Conservation (phyloP, 2,329 filamentous ascomycete genomes). For the Pezicula radicicola region DNA sequence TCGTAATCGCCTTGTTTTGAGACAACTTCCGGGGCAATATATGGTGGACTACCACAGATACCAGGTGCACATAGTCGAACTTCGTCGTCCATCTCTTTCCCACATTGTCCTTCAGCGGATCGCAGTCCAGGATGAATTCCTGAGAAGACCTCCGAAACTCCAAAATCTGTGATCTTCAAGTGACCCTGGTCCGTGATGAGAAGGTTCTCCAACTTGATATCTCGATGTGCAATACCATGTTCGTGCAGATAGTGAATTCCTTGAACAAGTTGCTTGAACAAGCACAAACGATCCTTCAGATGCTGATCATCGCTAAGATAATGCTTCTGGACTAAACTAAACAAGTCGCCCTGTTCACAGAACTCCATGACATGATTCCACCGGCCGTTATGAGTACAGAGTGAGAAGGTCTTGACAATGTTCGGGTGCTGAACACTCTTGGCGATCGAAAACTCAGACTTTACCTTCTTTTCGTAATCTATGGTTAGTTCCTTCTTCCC, state of each 20-base stretch:
- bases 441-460: conserved; percentile 84
- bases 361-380: conserved; percentile 97
- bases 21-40: conserved; percentile 84
- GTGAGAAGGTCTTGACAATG: conserved; percentile 74
- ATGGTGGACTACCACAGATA: conserved; percentile 81
- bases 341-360: conserved; percentile 79
- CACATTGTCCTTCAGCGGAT: conserved; percentile 70
- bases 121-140: conserved; percentile 78
- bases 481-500: conserved; percentile 64
- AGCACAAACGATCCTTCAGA: conserved; percentile 68
- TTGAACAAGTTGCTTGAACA: conserved; percentile 86
- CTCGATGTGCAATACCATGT: conserved; percentile 84
- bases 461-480: conserved; percentile 86
- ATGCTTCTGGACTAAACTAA: conserved; percentile 68
- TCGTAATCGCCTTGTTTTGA: conserved; percentile 66
- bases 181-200: conserved; percentile 76
- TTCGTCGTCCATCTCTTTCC: conserved; percentile 63
- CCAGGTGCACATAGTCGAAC: conserved; percentile 72
- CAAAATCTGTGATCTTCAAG: conserved; percentile 90
- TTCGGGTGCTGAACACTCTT: conserved; percentile 85
- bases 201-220: conserved; percentile 88
- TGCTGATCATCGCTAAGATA: conserved; percentile 59
- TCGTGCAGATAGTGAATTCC: conserved; percentile 79
- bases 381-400: conserved; percentile 70
- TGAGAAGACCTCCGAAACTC: conserved; percentile 81